phyloP scores from a whole-genome alignment of 75 land plant genomes.

The Adiantum capillusveneris region DNA sequence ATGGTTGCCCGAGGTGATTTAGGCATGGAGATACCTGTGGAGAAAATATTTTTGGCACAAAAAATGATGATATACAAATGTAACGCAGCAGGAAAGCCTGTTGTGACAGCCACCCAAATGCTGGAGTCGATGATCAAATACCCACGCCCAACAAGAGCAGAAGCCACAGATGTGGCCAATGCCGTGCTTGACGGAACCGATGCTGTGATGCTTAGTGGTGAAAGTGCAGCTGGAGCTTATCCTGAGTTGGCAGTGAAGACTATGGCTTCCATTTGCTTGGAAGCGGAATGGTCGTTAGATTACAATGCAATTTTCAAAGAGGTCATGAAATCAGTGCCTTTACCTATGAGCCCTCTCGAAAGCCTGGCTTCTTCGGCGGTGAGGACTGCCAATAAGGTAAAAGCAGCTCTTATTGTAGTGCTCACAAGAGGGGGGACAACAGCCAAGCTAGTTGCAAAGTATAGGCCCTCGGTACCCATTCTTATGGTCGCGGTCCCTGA shows the following conservation, averaged over 20 bases:
- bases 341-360: conserved; percentile 35
- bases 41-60: no score
- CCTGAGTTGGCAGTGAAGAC: conserved; percentile 41
- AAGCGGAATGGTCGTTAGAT: conserved; percentile 25
- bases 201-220: no score
- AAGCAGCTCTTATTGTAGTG: conserved; percentile 21
- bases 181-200: no score
- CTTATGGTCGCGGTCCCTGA: conserved; percentile 31
- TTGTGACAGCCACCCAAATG: conserved; percentile 53
- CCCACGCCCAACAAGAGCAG: conserved; percentile 49
- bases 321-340: conserved; percentile 17
- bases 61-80: conserved; percentile 55
- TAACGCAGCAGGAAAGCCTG: conserved; percentile 43
- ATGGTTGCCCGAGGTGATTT: conserved; percentile 65
- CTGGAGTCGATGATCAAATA: conserved; percentile 55
- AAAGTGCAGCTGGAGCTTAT: conserved; percentile 52
- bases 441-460: conserved; percentile 32
- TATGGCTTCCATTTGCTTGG: conserved; percentile 43
- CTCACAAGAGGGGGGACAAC: conserved; percentile 30
- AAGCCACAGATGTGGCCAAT: no score
- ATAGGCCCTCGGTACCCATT: conserved; percentile 23
- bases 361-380: conserved; percentile 31
- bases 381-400: conserved; percentile 24
- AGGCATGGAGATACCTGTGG: conserved; percentile 64
- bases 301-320: conserved; percentile 30